Base-by-base conservation (phyloP, 2,329 filamentous ascomycete genomes). In the Didymella arachidicola region DNA sequence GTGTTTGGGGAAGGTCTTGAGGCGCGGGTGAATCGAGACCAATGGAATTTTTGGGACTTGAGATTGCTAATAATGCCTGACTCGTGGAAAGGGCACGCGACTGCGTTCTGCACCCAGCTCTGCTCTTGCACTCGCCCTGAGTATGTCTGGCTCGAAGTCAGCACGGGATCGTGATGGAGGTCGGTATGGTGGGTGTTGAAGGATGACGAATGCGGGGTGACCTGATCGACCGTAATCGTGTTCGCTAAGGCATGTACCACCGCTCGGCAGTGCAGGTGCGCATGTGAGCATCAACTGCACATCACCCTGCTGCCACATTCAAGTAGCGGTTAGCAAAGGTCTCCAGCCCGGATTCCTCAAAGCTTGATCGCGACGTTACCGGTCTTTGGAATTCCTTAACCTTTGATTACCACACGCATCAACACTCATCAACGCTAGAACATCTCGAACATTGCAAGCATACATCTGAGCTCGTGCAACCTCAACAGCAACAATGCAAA, bases 241-340 rank as follows among this genome's bases (percentile, higher is more conserved):
- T 39, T 58, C 49, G 55, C 49, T 58, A 58, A 48, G n/a, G 55
- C 55, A 57, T 43, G 29, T 57, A 39, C 38, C 42, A 30, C 19
- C 27, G 27, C 16, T 26, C 16, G n/a, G 32, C 25, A 18, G 47
- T 42, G 27, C 42, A n/a, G 16, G 7, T 36, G 42, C 42, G 36
- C 32, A n/a, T 8, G 4, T n/a, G 32, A 6, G 4, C 32, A 29
- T 42, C 19, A 11, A 26, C 39, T 16, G 10, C 39, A 26, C 39
- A 38, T 38, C 34, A 18, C 8, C 32, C 32, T 16, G 2, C 11
- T 29, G 11, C 11, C 32, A 16, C 2, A 34, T 16, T 8, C 32
- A 7, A 22, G 22, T 22, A 22, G 22, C 22, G 22, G 22, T 22
- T 14, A 34, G 32, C 4, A 16, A 4, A 34, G 1, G 4, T 16